Conservation (phyloP, 2,329 filamentous ascomycete genomes). For the Juglanconis juglandina region DNA sequence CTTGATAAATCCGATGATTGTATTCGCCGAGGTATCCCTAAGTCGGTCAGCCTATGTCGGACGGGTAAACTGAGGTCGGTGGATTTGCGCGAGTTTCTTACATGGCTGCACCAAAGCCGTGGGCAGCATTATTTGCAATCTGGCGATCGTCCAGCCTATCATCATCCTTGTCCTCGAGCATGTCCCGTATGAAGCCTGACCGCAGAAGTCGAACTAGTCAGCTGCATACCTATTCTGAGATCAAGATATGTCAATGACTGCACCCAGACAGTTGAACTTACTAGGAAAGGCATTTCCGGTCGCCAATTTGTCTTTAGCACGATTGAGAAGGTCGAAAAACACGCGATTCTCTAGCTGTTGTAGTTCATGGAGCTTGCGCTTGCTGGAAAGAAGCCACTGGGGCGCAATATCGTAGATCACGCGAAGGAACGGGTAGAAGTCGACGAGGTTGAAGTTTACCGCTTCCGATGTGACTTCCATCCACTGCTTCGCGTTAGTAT, state of each 20-base stretch:
- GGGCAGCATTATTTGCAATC: not conserved
- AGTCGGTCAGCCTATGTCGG: not conserved
- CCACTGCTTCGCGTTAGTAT: not conserved
- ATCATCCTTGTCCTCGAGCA: slow-evolving; percentile 1
- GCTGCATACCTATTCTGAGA: not conserved
- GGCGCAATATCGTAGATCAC: not conserved
- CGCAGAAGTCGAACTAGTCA: not conserved
- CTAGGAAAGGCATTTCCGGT: not conserved
- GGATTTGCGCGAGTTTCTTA: not conserved
- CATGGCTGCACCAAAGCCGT: slow-evolving; percentile 2
- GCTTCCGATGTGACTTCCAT: not conserved
- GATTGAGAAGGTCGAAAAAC: not conserved
- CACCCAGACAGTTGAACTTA: not conserved
- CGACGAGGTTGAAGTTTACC: not conserved
- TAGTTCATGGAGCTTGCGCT: not conserved
- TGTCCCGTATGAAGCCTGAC: not conserved
- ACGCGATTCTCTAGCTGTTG: not conserved
- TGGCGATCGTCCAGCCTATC: not conserved
- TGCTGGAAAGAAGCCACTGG: not conserved
- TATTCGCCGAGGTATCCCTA: slow-evolving; percentile 2
- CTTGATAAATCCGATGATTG: slow-evolving; percentile 1
- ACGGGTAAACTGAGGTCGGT: not conserved
- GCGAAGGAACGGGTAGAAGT: not conserved
- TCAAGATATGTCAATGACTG: not conserved
- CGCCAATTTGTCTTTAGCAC: not conserved